Evolutionary conservation across 352 stramenopile species (phyloP).

Genomic region (Thraustotheca clavata): DNA sequence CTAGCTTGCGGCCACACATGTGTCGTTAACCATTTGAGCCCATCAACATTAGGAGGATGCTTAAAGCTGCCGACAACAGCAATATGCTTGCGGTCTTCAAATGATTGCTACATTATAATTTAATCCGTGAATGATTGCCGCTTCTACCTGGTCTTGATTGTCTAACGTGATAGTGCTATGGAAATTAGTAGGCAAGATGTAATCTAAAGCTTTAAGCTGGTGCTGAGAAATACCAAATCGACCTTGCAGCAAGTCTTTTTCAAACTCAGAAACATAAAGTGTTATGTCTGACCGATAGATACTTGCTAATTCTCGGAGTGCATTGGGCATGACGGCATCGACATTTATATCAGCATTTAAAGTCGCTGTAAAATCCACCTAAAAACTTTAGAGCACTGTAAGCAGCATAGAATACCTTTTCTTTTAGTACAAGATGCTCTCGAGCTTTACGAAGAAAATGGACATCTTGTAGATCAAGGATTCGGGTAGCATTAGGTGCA

Average conservation of each 20-base stretch:
- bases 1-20: slow-evolving; percentile 71
- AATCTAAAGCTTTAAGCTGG: slow-evolving; percentile 27
- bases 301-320: slow-evolving; percentile 60
- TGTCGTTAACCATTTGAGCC: slow-evolving; percentile 62
- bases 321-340: slow-evolving; percentile 33
- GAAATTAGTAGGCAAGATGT: slow-evolving; percentile 45
- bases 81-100: slow-evolving; percentile 46
- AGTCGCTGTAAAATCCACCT: slow-evolving; percentile 29
- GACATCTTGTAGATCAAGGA: slow-evolving; percentile 91
- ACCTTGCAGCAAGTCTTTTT: slow-evolving; percentile 43
- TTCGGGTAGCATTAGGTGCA: slow-evolving; percentile 60
- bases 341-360: slow-evolving; percentile 28
- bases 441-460: slow-evolving; percentile 84
- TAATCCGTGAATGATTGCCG: slow-evolving; percentile 21
- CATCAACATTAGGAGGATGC: slow-evolving; percentile 88
- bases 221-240: slow-evolving; percentile 51
- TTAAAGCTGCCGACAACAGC: slow-evolving; percentile 90
- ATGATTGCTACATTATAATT: slow-evolving; percentile 20
- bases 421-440: slow-evolving; percentile 68
- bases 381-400: slow-evolving; percentile 1
- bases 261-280: slow-evolving; percentile 59
- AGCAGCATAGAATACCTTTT: slow-evolving; percentile 5
- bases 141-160: slow-evolving; percentile 20
- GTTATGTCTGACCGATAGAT: slow-evolving; percentile 74
- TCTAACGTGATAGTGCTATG: slow-evolving; percentile 37